phyloP scores from a whole-genome alignment of 495 filamentous ascomycete species.

The Neurospora tetrasperma region DNA sequence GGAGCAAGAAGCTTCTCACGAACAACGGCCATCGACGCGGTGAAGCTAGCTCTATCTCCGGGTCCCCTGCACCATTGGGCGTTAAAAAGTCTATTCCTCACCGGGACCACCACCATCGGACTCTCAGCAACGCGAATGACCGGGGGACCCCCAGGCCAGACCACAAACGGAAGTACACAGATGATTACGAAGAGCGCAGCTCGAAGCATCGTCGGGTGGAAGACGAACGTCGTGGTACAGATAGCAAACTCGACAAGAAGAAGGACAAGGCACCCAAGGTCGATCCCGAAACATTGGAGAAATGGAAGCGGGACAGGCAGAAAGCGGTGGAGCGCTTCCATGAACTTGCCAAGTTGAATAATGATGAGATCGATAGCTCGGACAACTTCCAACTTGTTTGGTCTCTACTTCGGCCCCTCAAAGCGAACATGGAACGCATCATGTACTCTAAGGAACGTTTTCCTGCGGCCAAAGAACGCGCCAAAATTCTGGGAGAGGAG shows the following conservation, averaged over 20 bases:
- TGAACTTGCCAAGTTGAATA: conserved; percentile 20
- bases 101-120: conserved; percentile 36
- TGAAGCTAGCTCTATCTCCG: conserved; percentile 43
- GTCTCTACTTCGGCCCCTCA: conserved; percentile 35
- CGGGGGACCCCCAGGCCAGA: conserved; percentile 34
- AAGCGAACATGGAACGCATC: conserved; percentile 31
- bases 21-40: conserved; percentile 42
- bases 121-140: conserved; percentile 36
- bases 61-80: conserved; percentile 45
- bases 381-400: conserved; percentile 30
- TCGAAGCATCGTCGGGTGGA: conserved; percentile 27
- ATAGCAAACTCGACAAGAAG: conserved; percentile 21
- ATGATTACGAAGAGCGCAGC: conserved; percentile 26
- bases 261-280: conserved; percentile 23
- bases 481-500: conserved; percentile 35
- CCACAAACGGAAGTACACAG: conserved; percentile 33
- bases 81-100: conserved; percentile 32
- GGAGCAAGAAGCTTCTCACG: conserved; percentile 61
- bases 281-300: conserved; percentile 25
- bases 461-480: conserved; percentile 34
- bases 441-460: conserved; percentile 33
- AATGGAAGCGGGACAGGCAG: conserved; percentile 21
- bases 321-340: conserved; percentile 26
- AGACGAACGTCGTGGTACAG: conserved; percentile 13
- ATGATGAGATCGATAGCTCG: conserved; percentile 23